These are phyloP conservation scores for Porodaedalea pini DNA, from an alignment of 1,284 basidiomycete species.

Conservation along the genomic window DNA sequence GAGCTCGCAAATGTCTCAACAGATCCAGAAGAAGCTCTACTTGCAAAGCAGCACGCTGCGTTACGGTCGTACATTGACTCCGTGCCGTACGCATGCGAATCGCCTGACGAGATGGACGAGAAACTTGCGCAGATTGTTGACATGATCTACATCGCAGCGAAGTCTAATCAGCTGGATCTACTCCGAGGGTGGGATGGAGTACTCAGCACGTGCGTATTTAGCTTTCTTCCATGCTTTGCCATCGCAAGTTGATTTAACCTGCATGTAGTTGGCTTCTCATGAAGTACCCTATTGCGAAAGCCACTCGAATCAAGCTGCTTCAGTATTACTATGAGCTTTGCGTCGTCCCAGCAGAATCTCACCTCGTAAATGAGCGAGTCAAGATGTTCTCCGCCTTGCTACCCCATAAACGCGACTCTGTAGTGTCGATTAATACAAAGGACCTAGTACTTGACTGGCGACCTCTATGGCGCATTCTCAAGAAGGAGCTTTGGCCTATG, in stretches of 20 bases:
- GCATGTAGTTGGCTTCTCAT: constrained; percentile 70
- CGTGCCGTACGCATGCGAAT: constrained; percentile 78
- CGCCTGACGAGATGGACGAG: constrained; percentile 70
- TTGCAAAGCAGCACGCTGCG: constrained; percentile 53
- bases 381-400: constrained; percentile 72
- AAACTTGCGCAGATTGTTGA: constrained; percentile 72
- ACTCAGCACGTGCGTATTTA: constrained; percentile 63
- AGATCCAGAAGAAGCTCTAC: constrained; percentile 32
- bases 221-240: background rate
- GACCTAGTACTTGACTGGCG: constrained; percentile 75
- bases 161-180: constrained; percentile 72
- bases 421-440: constrained; percentile 57
- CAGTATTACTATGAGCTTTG: constrained; percentile 79
- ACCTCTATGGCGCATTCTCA: constrained; percentile 66
- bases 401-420: constrained; percentile 45
- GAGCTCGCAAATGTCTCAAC: constrained; percentile 32
- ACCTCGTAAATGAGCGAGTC: constrained; percentile 66
- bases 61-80: constrained; percentile 62
- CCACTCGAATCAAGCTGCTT: constrained; percentile 75
- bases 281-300: constrained; percentile 74
- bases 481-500: constrained; percentile 74
- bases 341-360: constrained; percentile 69
- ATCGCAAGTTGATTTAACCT: background rate
- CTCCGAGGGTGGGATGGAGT: constrained; percentile 70
- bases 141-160: constrained; percentile 69